Base-by-base conservation (phyloP, 1,139 yeast genomes). In the Sugiyamaella sp. region DNA sequence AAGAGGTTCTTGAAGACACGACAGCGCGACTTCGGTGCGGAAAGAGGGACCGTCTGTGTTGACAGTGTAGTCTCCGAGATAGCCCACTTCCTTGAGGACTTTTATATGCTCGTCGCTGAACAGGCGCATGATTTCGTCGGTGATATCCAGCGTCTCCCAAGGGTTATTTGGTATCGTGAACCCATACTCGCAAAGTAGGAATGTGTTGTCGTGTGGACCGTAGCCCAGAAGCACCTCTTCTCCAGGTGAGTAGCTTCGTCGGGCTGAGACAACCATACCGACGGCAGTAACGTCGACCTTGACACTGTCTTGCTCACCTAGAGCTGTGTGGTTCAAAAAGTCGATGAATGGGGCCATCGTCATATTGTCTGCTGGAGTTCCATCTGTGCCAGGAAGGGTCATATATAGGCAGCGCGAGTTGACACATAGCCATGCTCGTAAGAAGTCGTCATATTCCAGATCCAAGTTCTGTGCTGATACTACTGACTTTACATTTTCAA, bases 331-430 rank as follows among this genome's bases (percentile, higher is more conserved):
- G 71, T 93, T 93, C 54, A 93, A 73, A 66, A 88, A 87, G 72
- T 93, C 99, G 12, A 91, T 91, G 60, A 76, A 85, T 0, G 99
- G 99, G 0, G 95, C 97, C 81, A 93, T 74, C 1, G 98, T 89
- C 70, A 90, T 85, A 65, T 89, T 86, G 61, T 86, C 90, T 44
- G 52, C 27, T 39, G 52, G 16, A 3, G 25, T 42, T 17, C 60
- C 52, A 49, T 74, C 71, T 45, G 80, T 76, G 49, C 78, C 76
- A 0, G 88, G 84, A 1, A 89, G 71, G 4, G 80, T 78, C 85
- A 86, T 85, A 67, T 89, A 91, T 10, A 93, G 73, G 66, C 98
- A 91, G 71, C 99, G 85, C 1, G 97, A 86, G 67, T 93, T 93
- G 49, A 91, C 87, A 65, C 93, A 84, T 62, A 88, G 75, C 95